Conservation (phyloP, 371 early-diverging fungal species). For the Homolaphlyctis polyrhiza region DNA sequence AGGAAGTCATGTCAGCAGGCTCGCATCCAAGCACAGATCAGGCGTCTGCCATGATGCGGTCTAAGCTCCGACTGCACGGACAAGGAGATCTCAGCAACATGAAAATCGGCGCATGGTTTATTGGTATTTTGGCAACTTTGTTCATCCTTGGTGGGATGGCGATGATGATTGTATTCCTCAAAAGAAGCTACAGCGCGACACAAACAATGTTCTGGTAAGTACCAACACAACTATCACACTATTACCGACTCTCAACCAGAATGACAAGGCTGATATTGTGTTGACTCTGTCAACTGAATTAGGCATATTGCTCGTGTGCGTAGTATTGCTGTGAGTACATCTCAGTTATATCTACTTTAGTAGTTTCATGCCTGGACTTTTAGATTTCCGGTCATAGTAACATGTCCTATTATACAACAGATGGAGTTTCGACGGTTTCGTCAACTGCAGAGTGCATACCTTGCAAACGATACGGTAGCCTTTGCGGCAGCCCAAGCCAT, state of each 20-base stretch:
- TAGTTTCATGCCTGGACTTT: too few relatives aligned
- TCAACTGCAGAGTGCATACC: neutral
- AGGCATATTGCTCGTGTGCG: too few relatives aligned
- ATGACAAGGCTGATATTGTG: too few relatives aligned
- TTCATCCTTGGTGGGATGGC: neutral
- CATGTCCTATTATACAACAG: too few relatives aligned
- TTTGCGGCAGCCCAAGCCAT: neutral
- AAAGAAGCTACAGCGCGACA: too few relatives aligned
- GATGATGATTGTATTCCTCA: neutral
- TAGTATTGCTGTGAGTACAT: too few relatives aligned
- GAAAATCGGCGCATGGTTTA: neutral
- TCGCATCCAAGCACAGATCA: neutral
- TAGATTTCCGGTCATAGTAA: too few relatives aligned
- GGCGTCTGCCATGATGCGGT: neutral
- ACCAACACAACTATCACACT: too few relatives aligned
- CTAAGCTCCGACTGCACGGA: neutral
- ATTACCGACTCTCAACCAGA: too few relatives aligned
- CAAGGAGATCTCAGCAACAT: neutral
- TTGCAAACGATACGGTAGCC: neutral
- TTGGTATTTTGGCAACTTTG: neutral
- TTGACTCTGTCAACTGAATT: too few relatives aligned
- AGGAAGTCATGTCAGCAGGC: neutral
- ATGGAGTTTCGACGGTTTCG: neutral
- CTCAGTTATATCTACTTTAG: too few relatives aligned
- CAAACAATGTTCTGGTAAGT: too few relatives aligned